Evolutionary conservation across 1,284 basidiomycete genomes (phyloP).

Genomic region (Ganoderma leucocontextum): DNA sequence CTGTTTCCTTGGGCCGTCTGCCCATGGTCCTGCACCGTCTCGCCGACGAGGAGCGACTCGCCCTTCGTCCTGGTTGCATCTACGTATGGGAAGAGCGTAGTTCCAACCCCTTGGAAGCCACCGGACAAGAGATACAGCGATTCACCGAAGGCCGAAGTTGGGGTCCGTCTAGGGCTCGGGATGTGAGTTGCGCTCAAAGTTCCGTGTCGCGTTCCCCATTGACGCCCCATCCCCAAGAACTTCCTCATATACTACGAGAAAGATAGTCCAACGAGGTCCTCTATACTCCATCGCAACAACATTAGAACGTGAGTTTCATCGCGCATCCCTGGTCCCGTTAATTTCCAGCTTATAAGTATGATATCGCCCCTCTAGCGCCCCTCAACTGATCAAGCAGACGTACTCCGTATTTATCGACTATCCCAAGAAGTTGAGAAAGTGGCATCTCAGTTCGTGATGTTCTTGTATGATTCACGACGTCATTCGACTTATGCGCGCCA

Average conservation of each 20-base stretch:
- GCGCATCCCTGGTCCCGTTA: background rate
- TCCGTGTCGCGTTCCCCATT: slow-evolving; percentile 16
- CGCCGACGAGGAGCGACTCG: slow-evolving; percentile 52
- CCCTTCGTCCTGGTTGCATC: slow-evolving; percentile 50
- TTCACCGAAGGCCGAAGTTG: slow-evolving; percentile 51
- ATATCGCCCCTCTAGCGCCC: slow-evolving; percentile 32
- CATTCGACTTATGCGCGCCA: slow-evolving; percentile 2
- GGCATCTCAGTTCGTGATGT: slow-evolving; percentile 50
- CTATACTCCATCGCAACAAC: slow-evolving; percentile 40
- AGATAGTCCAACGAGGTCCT: slow-evolving; percentile 40
- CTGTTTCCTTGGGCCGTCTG: slow-evolving; percentile 45
- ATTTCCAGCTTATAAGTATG: background rate
- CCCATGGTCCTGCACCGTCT: slow-evolving; percentile 52
- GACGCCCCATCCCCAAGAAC: slow-evolving; percentile 36
- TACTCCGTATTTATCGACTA: slow-evolving; percentile 51
- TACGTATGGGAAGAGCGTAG: slow-evolving; percentile 57
- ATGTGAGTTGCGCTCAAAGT: slow-evolving; percentile 41
- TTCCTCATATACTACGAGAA: slow-evolving; percentile 52
- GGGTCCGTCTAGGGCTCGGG: slow-evolving; percentile 45
- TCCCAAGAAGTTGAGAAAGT: slow-evolving; percentile 46
- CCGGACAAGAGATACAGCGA: slow-evolving; percentile 51
- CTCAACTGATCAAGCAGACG: slow-evolving; percentile 51
- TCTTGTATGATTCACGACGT: background rate
- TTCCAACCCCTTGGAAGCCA: slow-evolving; percentile 47
- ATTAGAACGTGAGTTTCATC: slow-evolving; percentile 33